These are phyloP conservation scores for Paramecium sexaurelia DNA, from an alignment of 73 alveolate genomes.

Conservation along the genomic window DNA sequence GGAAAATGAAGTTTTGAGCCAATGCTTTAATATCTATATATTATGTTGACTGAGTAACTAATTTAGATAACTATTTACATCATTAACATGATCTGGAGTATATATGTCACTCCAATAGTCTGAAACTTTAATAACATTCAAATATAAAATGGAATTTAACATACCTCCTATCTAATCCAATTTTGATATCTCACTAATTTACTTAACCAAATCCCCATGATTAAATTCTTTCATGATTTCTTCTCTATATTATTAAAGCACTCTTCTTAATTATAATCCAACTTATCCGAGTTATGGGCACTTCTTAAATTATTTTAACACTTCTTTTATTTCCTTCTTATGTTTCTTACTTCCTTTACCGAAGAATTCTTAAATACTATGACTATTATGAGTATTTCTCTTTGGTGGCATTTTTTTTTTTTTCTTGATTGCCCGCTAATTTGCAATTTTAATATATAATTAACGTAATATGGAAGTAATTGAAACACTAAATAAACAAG, in stretches of 20 bases:
- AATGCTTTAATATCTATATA: not conserved
- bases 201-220: not conserved
- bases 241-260: not conserved
- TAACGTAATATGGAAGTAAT: slow-evolving; percentile 35
- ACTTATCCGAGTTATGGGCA: slow-evolving; percentile 10
- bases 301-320: not conserved
- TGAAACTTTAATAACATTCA: not conserved
- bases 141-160: not conserved
- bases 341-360: not conserved
- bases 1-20: not conserved
- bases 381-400: not conserved
- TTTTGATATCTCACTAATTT: not conserved
- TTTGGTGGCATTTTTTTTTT: not conserved
- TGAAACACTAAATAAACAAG: slow-evolving; percentile 20
- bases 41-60: not conserved
- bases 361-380: not conserved
- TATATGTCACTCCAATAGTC: not conserved
- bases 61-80: not conserved
- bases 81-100: not conserved
- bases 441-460: not conserved
- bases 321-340: not conserved
- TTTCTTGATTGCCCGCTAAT: slow-evolving; percentile 20
- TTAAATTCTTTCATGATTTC: not conserved
- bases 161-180: not conserved
- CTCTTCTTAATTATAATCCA: not conserved